A percentile compares a stretch with the other conserved stretches of the same genome.
These are phyloP conservation scores for Candida schatavii DNA, from an alignment of 805 yeast genomes.

Conservation along the genomic window DNA sequence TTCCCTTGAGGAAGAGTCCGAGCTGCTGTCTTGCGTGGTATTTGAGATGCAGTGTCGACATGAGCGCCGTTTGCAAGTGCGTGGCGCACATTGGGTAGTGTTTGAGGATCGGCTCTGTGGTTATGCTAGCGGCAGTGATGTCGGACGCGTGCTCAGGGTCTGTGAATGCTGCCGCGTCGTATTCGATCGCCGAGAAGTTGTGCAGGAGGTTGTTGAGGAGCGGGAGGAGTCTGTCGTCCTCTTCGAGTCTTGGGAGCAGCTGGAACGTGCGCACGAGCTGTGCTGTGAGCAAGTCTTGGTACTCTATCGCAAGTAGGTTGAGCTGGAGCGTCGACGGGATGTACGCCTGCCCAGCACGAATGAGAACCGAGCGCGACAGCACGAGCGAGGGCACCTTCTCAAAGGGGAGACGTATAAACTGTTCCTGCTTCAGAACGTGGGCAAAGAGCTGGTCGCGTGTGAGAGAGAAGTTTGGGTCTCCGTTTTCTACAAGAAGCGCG, in stretches of 20 bases:
- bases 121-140: conserved; percentile 62
- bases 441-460: conserved; percentile 50
- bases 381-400: conserved; percentile 79
- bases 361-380: conserved; percentile 64
- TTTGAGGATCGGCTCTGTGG: conserved; percentile 48
- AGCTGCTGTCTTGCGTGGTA: conserved; percentile 85
- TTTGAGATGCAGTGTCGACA: conserved; percentile 66
- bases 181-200: conserved; percentile 43
- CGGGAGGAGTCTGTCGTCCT: conserved; percentile 86
- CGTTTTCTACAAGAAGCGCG: conserved; percentile 31
- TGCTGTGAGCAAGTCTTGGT: conserved; percentile 46
- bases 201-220: conserved; percentile 74
- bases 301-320: conserved; percentile 67
- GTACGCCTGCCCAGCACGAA: conserved; percentile 73
- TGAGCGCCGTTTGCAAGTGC: conserved; percentile 61
- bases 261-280: conserved; percentile 69
- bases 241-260: conserved; percentile 79
- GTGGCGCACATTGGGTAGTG: conserved; percentile 84
- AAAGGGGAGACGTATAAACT: conserved; percentile 82
- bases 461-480: conserved; percentile 24
- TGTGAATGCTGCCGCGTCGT: conserved; percentile 45
- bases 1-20: conserved; percentile 80
- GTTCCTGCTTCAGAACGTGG: conserved; percentile 52
- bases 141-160: conserved; percentile 31
- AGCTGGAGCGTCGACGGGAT: conserved; percentile 81